phyloP scores from a whole-genome alignment of 1,139 yeast genomes.

The Pichia cactophila region DNA sequence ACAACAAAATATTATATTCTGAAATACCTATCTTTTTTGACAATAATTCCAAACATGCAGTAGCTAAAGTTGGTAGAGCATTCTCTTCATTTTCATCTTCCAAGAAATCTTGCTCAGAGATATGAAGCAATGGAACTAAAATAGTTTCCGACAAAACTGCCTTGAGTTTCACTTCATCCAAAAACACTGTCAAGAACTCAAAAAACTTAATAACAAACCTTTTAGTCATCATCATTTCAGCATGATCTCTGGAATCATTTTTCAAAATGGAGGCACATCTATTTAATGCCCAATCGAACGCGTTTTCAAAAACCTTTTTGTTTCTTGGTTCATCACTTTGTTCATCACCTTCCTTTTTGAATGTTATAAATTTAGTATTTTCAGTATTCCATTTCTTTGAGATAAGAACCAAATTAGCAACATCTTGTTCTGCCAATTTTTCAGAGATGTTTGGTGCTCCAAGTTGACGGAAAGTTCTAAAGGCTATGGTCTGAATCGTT shows the following conservation, averaged over 20 bases:
- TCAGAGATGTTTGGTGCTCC: slow-evolving; percentile 70
- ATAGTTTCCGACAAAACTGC: slow-evolving; percentile 31
- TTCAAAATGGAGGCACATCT: slow-evolving; percentile 59
- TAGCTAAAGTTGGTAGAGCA: slow-evolving; percentile 45
- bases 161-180: slow-evolving; percentile 34
- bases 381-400: slow-evolving; percentile 56
- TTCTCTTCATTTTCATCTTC: slow-evolving; percentile 39
- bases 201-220: slow-evolving; percentile 53
- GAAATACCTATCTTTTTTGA: slow-evolving; percentile 69
- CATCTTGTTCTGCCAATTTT: slow-evolving; percentile 55
- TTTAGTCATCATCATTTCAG: slow-evolving; percentile 51
- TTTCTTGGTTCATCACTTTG: slow-evolving; percentile 23
- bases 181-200: slow-evolving; percentile 37
- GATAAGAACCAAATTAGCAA: slow-evolving; percentile 59
- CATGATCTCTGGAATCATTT: slow-evolving; percentile 47
- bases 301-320: slow-evolving; percentile 30
- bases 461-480: slow-evolving; percentile 66
- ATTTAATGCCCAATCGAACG: slow-evolving; percentile 56
- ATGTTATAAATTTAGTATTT: slow-evolving; percentile 32
- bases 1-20: slow-evolving; percentile 55
- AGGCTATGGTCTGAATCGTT: slow-evolving; percentile 57
- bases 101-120: slow-evolving; percentile 38
- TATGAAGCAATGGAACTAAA: slow-evolving; percentile 53
- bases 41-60: slow-evolving; percentile 63
- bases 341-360: slow-evolving; percentile 14